Percentiles rank a stretch among this genome's conserved stretches.
These are phyloP conservation scores for Mycena kentingensis DNA, from an alignment of 768 basidiomycete species.

Conservation along the genomic window DNA sequence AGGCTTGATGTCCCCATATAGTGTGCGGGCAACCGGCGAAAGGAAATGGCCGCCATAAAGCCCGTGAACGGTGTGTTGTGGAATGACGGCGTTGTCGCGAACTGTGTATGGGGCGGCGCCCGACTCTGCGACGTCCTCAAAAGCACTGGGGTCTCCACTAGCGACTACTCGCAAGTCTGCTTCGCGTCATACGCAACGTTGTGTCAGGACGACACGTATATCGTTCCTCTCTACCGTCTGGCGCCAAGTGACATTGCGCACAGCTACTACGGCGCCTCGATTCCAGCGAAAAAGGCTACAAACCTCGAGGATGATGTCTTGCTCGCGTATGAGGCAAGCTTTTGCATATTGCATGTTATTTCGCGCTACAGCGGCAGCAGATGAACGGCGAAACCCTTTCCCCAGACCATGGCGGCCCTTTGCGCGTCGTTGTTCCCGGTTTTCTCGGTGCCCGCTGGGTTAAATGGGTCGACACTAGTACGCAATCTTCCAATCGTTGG, in stretches of 20 bases:
- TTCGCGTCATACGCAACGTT: constrained; percentile 62
- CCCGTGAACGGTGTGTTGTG: constrained; percentile 62
- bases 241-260: not conserved
- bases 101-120: constrained; percentile 67
- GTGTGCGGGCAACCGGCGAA: constrained; percentile 71
- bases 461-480: constrained; percentile 72
- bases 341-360: not conserved
- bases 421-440: constrained; percentile 71
- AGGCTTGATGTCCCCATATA: too few species aligned
- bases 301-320: constrained; percentile 51
- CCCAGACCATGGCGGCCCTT: constrained; percentile 63
- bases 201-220: constrained; percentile 57
- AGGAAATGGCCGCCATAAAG: constrained; percentile 62
- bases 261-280: constrained; percentile 60
- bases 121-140: constrained; percentile 58
- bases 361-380: constrained; percentile 41
- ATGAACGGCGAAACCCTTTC: constrained; percentile 66
- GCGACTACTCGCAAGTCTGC: constrained; percentile 50
- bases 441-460: constrained; percentile 73
- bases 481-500: too few species aligned
- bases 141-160: constrained; percentile 39
- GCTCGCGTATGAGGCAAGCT: constrained; percentile 59
- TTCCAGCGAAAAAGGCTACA: constrained; percentile 55
- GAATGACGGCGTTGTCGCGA: constrained; percentile 70
- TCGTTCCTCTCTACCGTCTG: not conserved